These are phyloP conservation scores for Aspergillus bombycis DNA, from an alignment of 2,329 filamentous ascomycete species.

Conservation along the genomic window DNA sequence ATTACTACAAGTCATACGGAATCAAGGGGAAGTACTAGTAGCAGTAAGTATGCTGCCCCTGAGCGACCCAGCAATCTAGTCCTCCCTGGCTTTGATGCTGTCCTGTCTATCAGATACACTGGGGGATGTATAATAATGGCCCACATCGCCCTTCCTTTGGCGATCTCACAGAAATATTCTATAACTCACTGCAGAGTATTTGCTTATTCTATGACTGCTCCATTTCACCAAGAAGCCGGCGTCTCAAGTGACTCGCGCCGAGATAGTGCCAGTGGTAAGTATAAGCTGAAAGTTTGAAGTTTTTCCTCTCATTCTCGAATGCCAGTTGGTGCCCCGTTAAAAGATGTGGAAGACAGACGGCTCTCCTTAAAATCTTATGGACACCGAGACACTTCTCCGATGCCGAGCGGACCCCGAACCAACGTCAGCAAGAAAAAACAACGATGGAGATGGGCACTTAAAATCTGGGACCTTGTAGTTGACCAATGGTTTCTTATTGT, in stretches of 20 bases:
- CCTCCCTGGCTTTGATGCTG: neutral
- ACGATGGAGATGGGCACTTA: neutral
- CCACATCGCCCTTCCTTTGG: neutral
- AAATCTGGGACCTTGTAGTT: neutral
- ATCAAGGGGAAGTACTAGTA: neutral
- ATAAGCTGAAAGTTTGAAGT: no score
- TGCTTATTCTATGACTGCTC: neutral
- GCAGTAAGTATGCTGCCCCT: neutral
- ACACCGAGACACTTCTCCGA: neutral
- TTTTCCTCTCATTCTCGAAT: neutral
- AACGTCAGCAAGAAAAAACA: neutral
- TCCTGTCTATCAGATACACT: neutral
- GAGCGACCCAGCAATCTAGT: neutral
- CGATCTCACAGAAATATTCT: neutral
- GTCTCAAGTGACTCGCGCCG: neutral
- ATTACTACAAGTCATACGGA: neutral
- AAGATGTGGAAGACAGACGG: neutral
- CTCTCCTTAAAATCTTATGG: neutral
- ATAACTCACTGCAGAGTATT: neutral
- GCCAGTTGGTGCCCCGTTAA: neutral
- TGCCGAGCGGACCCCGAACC: neutral
- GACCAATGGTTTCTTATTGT: conserved; percentile 65
- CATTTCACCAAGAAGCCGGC: neutral
- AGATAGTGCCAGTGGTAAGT: neutral
- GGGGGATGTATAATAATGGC: neutral